Base-by-base conservation (phyloP, 1,284 basidiomycete genomes). In the Ceratobasidium papillatum region DNA sequence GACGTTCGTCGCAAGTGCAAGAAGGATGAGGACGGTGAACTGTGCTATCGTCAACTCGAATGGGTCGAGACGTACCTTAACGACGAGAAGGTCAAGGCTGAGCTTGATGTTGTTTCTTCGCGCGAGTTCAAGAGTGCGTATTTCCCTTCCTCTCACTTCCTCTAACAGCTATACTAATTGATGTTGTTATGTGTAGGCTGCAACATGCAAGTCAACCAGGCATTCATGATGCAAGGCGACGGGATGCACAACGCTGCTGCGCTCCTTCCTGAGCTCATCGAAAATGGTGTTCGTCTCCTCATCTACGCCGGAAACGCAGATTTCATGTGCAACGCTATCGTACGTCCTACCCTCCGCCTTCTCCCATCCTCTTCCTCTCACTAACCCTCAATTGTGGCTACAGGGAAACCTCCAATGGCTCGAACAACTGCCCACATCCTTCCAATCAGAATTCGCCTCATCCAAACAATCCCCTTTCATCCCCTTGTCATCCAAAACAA, bases 301-400 rank as follows among this genome's bases (percentile, higher is more conserved):
- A 90, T 95, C 45, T 96, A 95, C 79, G 92, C 93, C 73, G 94
- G 93, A 30, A 91, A 93, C 79, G 90, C 92, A 43, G 95, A 96
- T 82, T 90, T 91, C 84, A 91, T 92, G 88, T 94, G 92, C 84
- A 93, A 93, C 81, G 91, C 85, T 77, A 87, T 92, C 25, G 90
- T 89, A 78, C 74, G 85, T 81, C 47, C 59, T n/a, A n/a, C n/a
- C n/a, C n/a, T n/a, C n/a, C n/a, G n/a, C n/a, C 47, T 45, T 0
- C 68, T 73, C 36, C 75, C 38, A 36, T 64, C 73, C 4, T 51
- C 41, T 51, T 17, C 30, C 19, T 27, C 62, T 34, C 7, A 22
- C 25, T 43, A 62, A 43, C 56, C 22, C 51, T 34, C 32, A 36
- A 30, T 19, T 30, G 32, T 61, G 4, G 14, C 41, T 43, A 36